A percentile compares a stretch with the other conserved stretches of the same genome.
Conservation (phyloP, 805 yeast genomes). For the Barnettozyma botsteinii region DNA sequence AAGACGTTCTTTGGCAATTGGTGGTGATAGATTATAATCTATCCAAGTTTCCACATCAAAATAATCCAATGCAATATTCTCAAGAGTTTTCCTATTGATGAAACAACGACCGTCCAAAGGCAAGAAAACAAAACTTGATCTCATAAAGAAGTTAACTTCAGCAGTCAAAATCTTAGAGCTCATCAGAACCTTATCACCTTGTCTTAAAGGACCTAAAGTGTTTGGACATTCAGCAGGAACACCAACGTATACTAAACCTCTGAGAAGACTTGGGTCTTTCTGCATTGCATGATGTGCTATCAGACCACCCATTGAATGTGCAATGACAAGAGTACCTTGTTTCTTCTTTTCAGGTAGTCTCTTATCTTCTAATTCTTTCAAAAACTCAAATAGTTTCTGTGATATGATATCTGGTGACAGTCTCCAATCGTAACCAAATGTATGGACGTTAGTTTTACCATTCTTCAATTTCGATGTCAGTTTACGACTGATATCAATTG, state of each 20-base stretch:
- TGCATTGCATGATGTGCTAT: slow-evolving; percentile 78
- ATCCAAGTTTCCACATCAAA: slow-evolving; percentile 81
- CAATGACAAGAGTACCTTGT: slow-evolving; percentile 63
- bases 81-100: slow-evolving; percentile 52
- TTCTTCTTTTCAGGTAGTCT: slow-evolving; percentile 33
- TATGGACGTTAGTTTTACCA: slow-evolving; percentile 56
- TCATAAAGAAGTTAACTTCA: slow-evolving; percentile 83
- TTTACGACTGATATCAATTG: slow-evolving; percentile 69
- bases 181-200: slow-evolving; percentile 73
- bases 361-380: slow-evolving; percentile 39
- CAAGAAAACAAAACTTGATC: slow-evolving; percentile 73
- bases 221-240: slow-evolving; percentile 80
- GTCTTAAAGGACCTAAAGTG: slow-evolving; percentile 78
- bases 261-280: slow-evolving; percentile 55
- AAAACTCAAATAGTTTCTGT: slow-evolving; percentile 42
- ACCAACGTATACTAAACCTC: slow-evolving; percentile 79
- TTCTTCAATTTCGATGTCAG: slow-evolving; percentile 52
- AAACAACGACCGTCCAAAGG: slow-evolving; percentile 76
- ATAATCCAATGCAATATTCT: slow-evolving; percentile 61
- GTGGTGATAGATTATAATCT: slow-evolving; percentile 66
- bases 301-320: slow-evolving; percentile 94
- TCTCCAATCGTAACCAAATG: slow-evolving; percentile 95
- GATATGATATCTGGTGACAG: slow-evolving; percentile 56
- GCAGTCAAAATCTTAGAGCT: slow-evolving; percentile 71
- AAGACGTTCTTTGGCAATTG: slow-evolving; percentile 42